Conservation (phyloP, 148 eudicot species). For the Dianthus caryophyllus region DNA sequence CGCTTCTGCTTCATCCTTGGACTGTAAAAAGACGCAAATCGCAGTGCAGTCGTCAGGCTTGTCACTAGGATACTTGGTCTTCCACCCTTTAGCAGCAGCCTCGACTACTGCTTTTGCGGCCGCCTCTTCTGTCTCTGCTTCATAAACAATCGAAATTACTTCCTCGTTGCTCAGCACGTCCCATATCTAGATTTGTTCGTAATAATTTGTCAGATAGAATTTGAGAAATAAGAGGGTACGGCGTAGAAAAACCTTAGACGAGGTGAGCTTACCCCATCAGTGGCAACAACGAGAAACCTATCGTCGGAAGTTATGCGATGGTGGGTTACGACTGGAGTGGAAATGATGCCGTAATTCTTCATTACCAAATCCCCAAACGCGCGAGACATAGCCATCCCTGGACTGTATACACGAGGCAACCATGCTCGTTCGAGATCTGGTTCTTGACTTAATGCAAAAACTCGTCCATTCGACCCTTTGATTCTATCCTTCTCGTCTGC, state of each 20-base stretch:
- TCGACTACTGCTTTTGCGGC: constrained; percentile 29
- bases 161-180: constrained; percentile 37
- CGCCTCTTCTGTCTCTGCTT: constrained; percentile 15
- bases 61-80: constrained; percentile 6
- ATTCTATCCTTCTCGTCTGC: constrained; percentile 80
- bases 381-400: constrained; percentile 95
- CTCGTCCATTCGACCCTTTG: constrained; percentile 64
- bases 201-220: too few species aligned
- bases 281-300: constrained; percentile 66
- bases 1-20: neutral
- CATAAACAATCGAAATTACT: constrained; percentile 21
- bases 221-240: too few species aligned
- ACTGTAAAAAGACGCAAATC: constrained; percentile 29
- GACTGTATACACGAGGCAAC: constrained; percentile 67
- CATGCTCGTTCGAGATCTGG: constrained; percentile 79
- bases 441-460: constrained; percentile 69
- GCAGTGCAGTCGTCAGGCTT: constrained; percentile 34
- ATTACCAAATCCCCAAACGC: constrained; percentile 84
- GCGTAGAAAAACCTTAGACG: too few species aligned
- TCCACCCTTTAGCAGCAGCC: constrained; percentile 31
- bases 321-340: constrained; percentile 68
- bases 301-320: constrained; percentile 52
- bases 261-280: constrained; percentile 68
- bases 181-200: constrained; percentile 29
- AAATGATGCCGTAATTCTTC: constrained; percentile 74